A percentile compares a stretch with the other conserved stretches of the same genome.
These are phyloP conservation scores for Monosporascus sp. DNA, from an alignment of 2,329 filamentous ascomycete genomes.

Conservation along the genomic window DNA sequence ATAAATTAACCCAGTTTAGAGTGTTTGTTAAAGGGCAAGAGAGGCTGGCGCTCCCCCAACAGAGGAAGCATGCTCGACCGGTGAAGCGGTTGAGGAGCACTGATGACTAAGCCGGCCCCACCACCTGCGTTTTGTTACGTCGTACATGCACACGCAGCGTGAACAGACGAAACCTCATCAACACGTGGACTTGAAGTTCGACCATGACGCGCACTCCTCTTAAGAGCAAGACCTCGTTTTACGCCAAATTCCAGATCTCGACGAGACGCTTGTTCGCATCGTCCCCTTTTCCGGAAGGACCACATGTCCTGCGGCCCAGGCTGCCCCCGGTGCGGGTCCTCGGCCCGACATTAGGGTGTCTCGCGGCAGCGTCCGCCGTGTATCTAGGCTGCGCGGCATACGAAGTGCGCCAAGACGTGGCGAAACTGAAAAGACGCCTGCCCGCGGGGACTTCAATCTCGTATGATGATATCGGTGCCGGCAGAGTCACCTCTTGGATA, in stretches of 20 bases:
- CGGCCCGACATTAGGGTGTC: constrained; percentile 17
- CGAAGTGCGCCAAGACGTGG: constrained; percentile 18
- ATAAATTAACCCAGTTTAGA: no score
- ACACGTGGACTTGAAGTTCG: no score
- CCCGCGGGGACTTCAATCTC: constrained; percentile 1
- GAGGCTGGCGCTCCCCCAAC: no score
- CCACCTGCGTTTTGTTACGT: background rate
- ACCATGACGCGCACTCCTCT: no score
- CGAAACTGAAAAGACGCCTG: constrained; percentile 2
- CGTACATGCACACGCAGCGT: background rate
- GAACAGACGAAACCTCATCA: no score
- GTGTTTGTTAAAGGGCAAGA: no score
- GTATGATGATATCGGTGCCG: constrained; percentile 10
- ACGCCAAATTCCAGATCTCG: background rate
- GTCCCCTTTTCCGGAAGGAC: background rate
- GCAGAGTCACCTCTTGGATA: background rate
- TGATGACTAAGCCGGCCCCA: no score
- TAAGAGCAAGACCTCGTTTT: no score
- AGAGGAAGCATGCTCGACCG: no score
- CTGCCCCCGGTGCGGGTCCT: constrained; percentile 14
- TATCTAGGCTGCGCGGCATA: constrained; percentile 21
- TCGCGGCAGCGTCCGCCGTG: constrained; percentile 16
- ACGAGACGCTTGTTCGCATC: background rate
- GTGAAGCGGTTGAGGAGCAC: no score
- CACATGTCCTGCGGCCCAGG: background rate